A percentile compares a stretch with the other conserved stretches of the same genome.
Conservation (phyloP, 306 rosid genomes). For the Prunus fruticosa region DNA sequence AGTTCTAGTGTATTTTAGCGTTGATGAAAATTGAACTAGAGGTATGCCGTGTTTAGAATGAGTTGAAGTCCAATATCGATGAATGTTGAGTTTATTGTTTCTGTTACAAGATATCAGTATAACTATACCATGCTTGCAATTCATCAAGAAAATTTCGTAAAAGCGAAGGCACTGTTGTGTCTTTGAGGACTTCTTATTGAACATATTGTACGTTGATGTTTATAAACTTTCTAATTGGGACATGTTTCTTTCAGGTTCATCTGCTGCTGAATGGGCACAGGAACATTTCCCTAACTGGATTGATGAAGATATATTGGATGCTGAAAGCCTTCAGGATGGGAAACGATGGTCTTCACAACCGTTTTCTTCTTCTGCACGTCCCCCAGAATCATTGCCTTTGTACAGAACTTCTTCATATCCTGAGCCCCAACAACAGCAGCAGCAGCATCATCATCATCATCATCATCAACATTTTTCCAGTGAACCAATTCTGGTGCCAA, state of each 20-base stretch:
- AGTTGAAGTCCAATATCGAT: neutral
- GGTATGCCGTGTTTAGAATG: neutral
- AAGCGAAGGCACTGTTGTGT: no score
- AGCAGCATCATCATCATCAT: conserved; percentile 57
- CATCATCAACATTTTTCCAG: conserved; percentile 54
- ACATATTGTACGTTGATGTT: neutral
- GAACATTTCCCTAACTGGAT: conserved; percentile 48
- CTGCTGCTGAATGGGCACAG: conserved; percentile 60
- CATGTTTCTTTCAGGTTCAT: conserved; percentile 46
- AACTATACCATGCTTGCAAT: neutral
- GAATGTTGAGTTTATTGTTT: neutral
- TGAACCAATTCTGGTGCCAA: conserved; percentile 64
- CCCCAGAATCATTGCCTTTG: conserved; percentile 54
- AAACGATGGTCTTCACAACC: conserved; percentile 72
- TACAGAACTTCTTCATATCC: conserved; percentile 88
- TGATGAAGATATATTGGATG: conserved; percentile 44
- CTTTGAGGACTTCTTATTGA: neutral
- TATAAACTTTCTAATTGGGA: neutral
- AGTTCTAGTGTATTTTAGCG: neutral
- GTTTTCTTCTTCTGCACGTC: conserved; percentile 45
- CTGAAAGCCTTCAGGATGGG: conserved; percentile 46
- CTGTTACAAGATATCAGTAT: neutral
- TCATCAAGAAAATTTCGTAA: neutral
- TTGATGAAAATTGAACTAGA: neutral
- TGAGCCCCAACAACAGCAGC: conserved; percentile 78